Percentiles rank a stretch among this genome's conserved stretches.
Conservation (phyloP, 768 basidiomycete genomes). For the Crassisporium funariophilum region DNA sequence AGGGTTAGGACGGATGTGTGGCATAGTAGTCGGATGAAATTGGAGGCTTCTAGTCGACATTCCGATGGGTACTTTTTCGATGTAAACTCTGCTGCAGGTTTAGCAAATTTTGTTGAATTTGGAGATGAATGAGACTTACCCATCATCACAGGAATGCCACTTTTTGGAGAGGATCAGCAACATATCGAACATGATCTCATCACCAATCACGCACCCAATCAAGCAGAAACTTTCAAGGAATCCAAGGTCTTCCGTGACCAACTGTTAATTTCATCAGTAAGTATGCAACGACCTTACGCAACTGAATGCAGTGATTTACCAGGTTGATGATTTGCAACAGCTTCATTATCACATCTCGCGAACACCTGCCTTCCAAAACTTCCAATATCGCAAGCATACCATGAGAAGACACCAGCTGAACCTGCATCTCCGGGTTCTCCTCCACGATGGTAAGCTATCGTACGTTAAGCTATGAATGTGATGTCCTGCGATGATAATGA, state of each 20-base stretch:
- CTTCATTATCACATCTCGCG: constrained; percentile 83
- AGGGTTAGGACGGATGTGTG: constrained; percentile 91
- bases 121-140: constrained; percentile 44
- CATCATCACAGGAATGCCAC: constrained; percentile 96
- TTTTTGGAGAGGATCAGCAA: constrained; percentile 28
- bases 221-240: constrained; percentile 95
- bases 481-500: constrained; percentile 3
- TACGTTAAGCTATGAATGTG: constrained; percentile 1
- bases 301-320: constrained; percentile 46
- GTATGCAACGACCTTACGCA: background rate
- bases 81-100: constrained; percentile 75
- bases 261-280: constrained; percentile 36
- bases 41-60: constrained; percentile 92
- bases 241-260: constrained; percentile 73
- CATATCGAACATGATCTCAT: background rate
- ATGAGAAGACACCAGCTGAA: constrained; percentile 88
- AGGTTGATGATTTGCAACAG: constrained; percentile 88
- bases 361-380: constrained; percentile 85
- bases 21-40: constrained; percentile 91
- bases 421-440: constrained; percentile 83
- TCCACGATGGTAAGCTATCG: constrained; percentile 73
- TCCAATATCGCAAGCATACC: constrained; percentile 95
- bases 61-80: constrained; percentile 93
- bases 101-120: background rate
- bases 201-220: constrained; percentile 58